Evolutionary conservation across 139 green algal species (phyloP).

Genomic region (Auxenochlorella pyrenoidosa): DNA sequence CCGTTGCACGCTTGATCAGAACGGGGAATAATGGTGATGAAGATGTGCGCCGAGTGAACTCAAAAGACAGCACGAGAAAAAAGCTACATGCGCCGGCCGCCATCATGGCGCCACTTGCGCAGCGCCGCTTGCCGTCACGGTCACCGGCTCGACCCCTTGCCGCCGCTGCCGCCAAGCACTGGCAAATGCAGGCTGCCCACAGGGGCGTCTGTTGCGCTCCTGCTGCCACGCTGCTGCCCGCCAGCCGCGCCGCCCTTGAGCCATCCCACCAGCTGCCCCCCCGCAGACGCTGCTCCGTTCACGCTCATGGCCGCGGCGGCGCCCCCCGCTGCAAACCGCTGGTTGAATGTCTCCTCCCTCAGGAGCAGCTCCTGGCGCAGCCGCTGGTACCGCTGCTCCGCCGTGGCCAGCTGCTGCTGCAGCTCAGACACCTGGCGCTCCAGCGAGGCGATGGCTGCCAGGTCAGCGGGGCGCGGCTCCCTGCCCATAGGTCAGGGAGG

Average conservation of each 20-base stretch:
- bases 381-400: conserved; percentile 18
- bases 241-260: not conserved
- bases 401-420: conserved; percentile 4
- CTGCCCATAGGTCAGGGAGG: not conserved
- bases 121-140: not conserved
- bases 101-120: not conserved
- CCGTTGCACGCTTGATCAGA: too few species aligned
- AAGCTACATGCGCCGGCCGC: too few species aligned
- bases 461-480: conserved; percentile 13
- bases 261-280: not conserved
- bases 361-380: conserved; percentile 15
- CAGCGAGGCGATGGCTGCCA: conserved; percentile 18
- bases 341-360: conserved; percentile 12
- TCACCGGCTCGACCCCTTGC: not conserved
- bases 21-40: too few species aligned
- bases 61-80: too few species aligned
- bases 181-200: not conserved
- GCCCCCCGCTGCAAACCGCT: conserved; percentile 2
- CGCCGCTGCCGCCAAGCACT: not conserved
- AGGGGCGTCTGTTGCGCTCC: not conserved
- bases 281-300: not conserved
- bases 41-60: too few species aligned
- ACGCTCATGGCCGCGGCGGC: conserved; percentile 8
- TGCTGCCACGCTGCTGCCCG: not conserved
- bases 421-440: not conserved